Percentiles rank a stretch among this genome's conserved stretches.
These are phyloP conservation scores for Candida nemodendra DNA, from an alignment of 805 yeast genomes.

Conservation along the genomic window DNA sequence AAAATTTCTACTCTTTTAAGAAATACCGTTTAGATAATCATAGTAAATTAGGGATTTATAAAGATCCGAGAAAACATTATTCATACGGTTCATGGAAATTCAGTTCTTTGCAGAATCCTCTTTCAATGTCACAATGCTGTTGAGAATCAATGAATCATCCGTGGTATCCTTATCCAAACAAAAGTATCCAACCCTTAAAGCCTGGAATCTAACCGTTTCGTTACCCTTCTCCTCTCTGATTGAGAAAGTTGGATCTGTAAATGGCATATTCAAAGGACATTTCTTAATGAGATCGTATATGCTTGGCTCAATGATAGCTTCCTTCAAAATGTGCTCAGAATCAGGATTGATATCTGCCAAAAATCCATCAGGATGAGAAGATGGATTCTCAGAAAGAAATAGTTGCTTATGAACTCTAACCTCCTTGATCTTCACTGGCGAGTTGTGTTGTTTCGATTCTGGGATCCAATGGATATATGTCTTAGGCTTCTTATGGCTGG, in stretches of 20 bases:
- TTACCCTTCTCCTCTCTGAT: constrained; percentile 68
- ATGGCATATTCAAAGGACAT: constrained; percentile 73
- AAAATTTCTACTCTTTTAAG: constrained; percentile 5
- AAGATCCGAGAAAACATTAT: too few relatives aligned
- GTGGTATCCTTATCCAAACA: constrained; percentile 79
- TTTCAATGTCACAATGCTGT: constrained; percentile 91
- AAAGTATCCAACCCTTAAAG: constrained; percentile 94
- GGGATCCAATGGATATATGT: constrained; percentile 98
- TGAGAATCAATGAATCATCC: constrained; percentile 63
- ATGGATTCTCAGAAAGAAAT: constrained; percentile 89
- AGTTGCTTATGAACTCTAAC: constrained; percentile 85
- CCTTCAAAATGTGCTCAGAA: constrained; percentile 64
- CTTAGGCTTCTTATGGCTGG: constrained; percentile 74
- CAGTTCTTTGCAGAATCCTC: constrained; percentile 60
- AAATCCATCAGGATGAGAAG: constrained; percentile 83
- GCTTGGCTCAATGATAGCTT: constrained; percentile 77
- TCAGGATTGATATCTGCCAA: constrained; percentile 78
- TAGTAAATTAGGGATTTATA: too few relatives aligned
- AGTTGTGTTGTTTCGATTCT: constrained; percentile 52
- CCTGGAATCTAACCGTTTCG: constrained; percentile 96
- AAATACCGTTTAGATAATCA: too few relatives aligned
- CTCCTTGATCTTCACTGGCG: constrained; percentile 68
- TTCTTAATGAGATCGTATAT: constrained; percentile 63
- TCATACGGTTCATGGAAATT: not conserved
- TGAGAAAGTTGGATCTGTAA: constrained; percentile 58